Conservation (phyloP, 176 grass and related monocot species). For the Dactylis glomerata region DNA sequence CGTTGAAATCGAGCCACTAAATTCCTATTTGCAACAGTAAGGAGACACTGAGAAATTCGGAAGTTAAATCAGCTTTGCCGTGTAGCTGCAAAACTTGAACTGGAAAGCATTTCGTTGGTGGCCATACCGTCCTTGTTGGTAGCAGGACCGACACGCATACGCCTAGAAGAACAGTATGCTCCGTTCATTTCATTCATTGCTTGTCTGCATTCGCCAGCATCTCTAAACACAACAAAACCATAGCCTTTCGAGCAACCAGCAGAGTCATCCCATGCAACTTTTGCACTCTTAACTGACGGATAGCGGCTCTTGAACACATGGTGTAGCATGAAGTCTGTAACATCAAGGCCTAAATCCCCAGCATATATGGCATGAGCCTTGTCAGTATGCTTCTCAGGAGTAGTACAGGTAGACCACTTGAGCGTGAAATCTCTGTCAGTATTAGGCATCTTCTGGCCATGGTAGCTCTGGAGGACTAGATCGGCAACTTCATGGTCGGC, state of each 20-base stretch:
- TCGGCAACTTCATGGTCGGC: slow-evolving; percentile 29
- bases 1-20: background rate
- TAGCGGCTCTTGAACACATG: slow-evolving; percentile 72
- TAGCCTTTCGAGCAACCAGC: slow-evolving; percentile 75
- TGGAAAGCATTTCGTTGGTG: background rate
- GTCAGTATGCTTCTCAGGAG: slow-evolving; percentile 53
- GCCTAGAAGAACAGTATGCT: background rate
- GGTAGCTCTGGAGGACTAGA: slow-evolving; percentile 54
- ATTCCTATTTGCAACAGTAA: background rate
- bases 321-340: slow-evolving; percentile 78
- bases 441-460: slow-evolving; percentile 82
- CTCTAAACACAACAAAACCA: slow-evolving; percentile 81
- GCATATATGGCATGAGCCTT: slow-evolving; percentile 66
- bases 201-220: slow-evolving; percentile 51
- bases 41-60: background rate
- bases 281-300: slow-evolving; percentile 72
- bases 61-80: background rate
- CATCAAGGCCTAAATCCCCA: slow-evolving; percentile 74
- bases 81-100: background rate
- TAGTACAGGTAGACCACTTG: slow-evolving; percentile 51
- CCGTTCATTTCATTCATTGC: background rate
- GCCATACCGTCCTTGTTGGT: background rate
- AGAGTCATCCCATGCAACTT: slow-evolving; percentile 62
- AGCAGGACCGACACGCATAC: background rate
- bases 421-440: slow-evolving; percentile 51